Percentiles rank a stretch among this genome's conserved stretches.
These are phyloP conservation scores for Huntiella decipiens DNA, from an alignment of 2,329 filamentous ascomycete species.

Conservation along the genomic window DNA sequence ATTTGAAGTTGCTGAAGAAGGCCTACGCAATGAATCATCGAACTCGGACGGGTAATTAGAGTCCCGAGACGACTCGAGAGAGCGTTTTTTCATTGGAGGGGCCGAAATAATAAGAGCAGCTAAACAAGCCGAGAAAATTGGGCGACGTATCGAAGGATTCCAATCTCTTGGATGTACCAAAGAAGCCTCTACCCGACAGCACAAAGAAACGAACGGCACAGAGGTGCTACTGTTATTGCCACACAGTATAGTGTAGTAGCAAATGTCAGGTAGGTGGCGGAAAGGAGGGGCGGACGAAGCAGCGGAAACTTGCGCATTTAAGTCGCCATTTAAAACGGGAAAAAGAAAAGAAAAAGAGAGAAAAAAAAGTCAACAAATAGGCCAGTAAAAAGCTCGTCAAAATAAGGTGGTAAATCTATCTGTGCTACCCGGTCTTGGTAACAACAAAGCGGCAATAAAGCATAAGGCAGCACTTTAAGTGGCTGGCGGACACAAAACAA, in stretches of 20 bases:
- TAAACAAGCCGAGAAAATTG: background rate
- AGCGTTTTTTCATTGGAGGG: conserved; percentile 3
- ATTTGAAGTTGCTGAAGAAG: too few species aligned
- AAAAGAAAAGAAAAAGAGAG: background rate
- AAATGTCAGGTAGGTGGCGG: too few species aligned
- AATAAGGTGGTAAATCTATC: too few species aligned
- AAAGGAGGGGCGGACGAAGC: background rate
- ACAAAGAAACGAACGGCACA: too few species aligned
- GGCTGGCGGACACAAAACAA: background rate
- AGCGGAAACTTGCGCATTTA: background rate
- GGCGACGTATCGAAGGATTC: background rate
- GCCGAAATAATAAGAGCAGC: background rate
- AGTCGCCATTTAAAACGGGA: background rate
- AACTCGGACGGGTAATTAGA: too few species aligned
- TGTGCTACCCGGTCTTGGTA: background rate
- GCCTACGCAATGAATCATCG: too few species aligned
- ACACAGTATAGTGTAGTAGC: too few species aligned
- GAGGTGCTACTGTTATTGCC: too few species aligned
- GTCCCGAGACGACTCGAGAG: conserved; percentile 3
- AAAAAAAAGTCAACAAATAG: background rate
- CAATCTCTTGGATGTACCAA: too few species aligned
- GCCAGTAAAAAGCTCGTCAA: background rate
- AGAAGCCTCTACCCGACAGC: too few species aligned
- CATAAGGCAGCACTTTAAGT: background rate
- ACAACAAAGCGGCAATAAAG: background rate